Percentiles rank a stretch among this genome's conserved stretches.
phyloP scores from a whole-genome alignment of 2,329 filamentous ascomycete species.

The Epichloe uncinata region DNA sequence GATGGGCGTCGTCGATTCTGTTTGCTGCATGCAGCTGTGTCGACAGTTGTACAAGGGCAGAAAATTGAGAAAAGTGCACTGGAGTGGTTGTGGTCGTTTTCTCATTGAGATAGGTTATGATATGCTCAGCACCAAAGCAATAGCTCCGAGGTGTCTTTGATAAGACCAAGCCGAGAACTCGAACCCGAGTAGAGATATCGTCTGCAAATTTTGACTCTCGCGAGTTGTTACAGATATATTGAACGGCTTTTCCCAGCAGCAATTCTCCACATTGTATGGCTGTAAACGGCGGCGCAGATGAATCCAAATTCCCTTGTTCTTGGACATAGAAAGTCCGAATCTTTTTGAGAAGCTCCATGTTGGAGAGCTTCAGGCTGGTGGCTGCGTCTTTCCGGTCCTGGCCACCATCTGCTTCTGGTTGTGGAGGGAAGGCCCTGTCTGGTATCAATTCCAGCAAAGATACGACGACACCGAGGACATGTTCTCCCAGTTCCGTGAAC shows the following conservation, averaged over 20 bases:
- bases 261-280: constrained; percentile 44
- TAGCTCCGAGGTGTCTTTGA: constrained; percentile 35
- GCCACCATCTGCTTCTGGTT: constrained; percentile 9
- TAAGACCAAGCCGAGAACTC: constrained; percentile 44
- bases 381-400: not conserved
- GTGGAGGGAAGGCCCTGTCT: constrained; percentile 42
- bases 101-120: constrained; percentile 38
- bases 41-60: constrained; percentile 43
- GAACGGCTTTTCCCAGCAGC: constrained; percentile 47
- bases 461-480: constrained; percentile 35
- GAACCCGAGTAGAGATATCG: constrained; percentile 43
- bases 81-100: constrained; percentile 26
- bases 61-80: constrained; percentile 41
- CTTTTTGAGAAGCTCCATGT: constrained; percentile 43
- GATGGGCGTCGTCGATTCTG: constrained; percentile 36
- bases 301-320: constrained; percentile 57
- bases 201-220: constrained; percentile 25
- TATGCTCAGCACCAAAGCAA: constrained; percentile 28
- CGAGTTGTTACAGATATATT: constrained; percentile 35
- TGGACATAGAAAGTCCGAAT: constrained; percentile 55
- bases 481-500: constrained; percentile 16
- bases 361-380: constrained; percentile 11
- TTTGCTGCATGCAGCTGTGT: constrained; percentile 41
- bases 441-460: constrained; percentile 51
- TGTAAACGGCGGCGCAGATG: constrained; percentile 44